These are phyloP conservation scores for Candida labiduridarum DNA, from an alignment of 1,139 yeast species.

Conservation along the genomic window DNA sequence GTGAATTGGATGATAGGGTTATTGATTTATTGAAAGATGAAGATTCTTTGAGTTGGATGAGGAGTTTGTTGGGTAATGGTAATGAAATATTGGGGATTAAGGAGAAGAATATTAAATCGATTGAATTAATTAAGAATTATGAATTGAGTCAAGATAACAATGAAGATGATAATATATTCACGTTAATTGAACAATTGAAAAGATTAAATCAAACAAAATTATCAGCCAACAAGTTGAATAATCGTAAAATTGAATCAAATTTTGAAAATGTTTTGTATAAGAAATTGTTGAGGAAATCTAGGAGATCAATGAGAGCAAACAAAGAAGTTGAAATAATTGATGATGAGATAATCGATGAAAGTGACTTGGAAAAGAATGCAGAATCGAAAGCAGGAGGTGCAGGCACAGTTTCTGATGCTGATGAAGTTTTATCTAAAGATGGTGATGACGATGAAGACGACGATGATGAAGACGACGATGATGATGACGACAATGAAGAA, in stretches of 20 bases:
- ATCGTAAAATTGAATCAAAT: slow-evolving; percentile 18
- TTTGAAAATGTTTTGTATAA: slow-evolving; percentile 24
- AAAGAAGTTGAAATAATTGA: slow-evolving; percentile 9
- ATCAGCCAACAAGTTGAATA: slow-evolving; percentile 4
- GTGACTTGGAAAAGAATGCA: slow-evolving; percentile 19
- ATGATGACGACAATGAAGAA: slow-evolving; percentile 2
- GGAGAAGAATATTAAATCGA: slow-evolving; percentile 9
- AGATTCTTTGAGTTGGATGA: slow-evolving; percentile 42
- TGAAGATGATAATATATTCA: slow-evolving; percentile 7
- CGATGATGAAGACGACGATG: slow-evolving; percentile 11
- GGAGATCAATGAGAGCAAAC: neutral
- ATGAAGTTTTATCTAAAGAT: slow-evolving; percentile 23
- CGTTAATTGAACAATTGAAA: slow-evolving; percentile 6
- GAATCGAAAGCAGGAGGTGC: neutral
- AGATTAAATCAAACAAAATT: neutral
- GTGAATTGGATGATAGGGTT: slow-evolving; percentile 52
- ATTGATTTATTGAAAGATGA: slow-evolving; percentile 48
- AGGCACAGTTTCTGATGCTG: slow-evolving; percentile 16
- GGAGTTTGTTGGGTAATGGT: slow-evolving; percentile 18
- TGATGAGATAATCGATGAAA: slow-evolving; percentile 21
- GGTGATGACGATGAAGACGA: slow-evolving; percentile 18
- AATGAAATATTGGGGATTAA: slow-evolving; percentile 7
- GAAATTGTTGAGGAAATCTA: slow-evolving; percentile 16
- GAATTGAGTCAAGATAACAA: slow-evolving; percentile 12
- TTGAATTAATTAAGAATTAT: slow-evolving; percentile 13